phyloP scores from a whole-genome alignment of 2,329 filamentous ascomycete genomes.

The Clarireedia sp. region DNA sequence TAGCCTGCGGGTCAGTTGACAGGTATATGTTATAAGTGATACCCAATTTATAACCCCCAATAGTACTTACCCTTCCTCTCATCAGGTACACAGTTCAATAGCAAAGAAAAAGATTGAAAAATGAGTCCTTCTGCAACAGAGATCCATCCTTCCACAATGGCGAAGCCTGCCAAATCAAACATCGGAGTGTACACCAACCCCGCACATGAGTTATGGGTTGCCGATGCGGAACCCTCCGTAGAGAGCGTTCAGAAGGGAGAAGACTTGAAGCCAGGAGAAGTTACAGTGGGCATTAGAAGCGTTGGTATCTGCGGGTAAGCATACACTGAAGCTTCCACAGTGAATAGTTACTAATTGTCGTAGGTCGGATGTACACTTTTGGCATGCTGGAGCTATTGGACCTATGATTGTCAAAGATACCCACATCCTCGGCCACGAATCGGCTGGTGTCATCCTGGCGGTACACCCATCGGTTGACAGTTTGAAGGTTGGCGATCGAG shows the following conservation, averaged over 20 bases:
- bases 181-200: slow-evolving; percentile 97
- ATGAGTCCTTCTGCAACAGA: slow-evolving; percentile 26
- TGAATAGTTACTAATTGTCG: slow-evolving; percentile 5
- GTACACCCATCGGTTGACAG: slow-evolving; percentile 70
- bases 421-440: slow-evolving; percentile 93
- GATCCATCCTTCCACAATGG: slow-evolving; percentile 15
- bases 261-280: slow-evolving; percentile 69
- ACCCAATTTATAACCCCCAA: background rate
- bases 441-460: slow-evolving; percentile 74
- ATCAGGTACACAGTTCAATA: too few species aligned
- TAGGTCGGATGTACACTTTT: slow-evolving; percentile 93
- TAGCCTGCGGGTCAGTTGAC: slow-evolving; percentile 5
- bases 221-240: slow-evolving; percentile 64
- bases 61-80: too few species aligned
- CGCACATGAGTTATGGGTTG: slow-evolving; percentile 83
- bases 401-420: slow-evolving; percentile 87
- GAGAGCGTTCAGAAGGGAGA: slow-evolving; percentile 64
- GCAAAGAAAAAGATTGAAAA: background rate
- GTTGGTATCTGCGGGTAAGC: slow-evolving; percentile 89
- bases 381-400: slow-evolving; percentile 90
- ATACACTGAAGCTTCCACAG: background rate
- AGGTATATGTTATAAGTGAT: slow-evolving; percentile 3
- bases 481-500: slow-evolving; percentile 78
- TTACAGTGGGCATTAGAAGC: slow-evolving; percentile 82
- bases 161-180: slow-evolving; percentile 59